Base-by-base conservation (phyloP, 768 basidiomycete genomes). In the Boletus rubropictus region DNA sequence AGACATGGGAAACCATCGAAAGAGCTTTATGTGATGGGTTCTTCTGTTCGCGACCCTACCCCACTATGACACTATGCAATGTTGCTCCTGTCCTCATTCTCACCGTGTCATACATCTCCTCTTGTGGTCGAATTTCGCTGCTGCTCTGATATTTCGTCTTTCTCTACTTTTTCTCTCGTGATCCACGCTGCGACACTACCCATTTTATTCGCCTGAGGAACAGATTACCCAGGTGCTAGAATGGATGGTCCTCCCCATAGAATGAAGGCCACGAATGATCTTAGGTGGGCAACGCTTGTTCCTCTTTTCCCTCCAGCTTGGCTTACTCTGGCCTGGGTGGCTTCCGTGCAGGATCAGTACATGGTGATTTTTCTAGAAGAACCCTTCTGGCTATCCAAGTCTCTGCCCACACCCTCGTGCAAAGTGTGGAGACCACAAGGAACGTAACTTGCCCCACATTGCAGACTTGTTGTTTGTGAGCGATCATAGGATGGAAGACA, bases 1-100 rank as follows among this genome's bases (percentile, higher is more conserved):
- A 90, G 87, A 85, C 92, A 74, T 94, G 91, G 91, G 89, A 89
- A 61, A 92, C 89, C 0, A 86, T 81, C 3, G 77, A 75, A 52
- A 82, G 77, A 49, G 80, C 83, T n/a, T 90, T 22, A 93, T 94
- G 91, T 95, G 90, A 89, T 89, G 48, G 39, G 81, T 72, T 20
- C 34, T 7, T 39, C 1, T 4, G 17, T 20, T 18, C 27, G 5
- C 15, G 27, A 15, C 25, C 5, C 27, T 25, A 14, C 21, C 22
- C 5, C 17, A 22, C 32, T 20, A 35, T 7, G 15, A 21, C 17
- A n/a, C 18, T n/a, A 14, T 20, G 18, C 7, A 28, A 38, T 17
- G 10, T 20, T 27, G 9, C 4, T 5, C 4, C 24, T 20, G n/a
- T 37, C 18, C 15, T 29, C 15, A 27, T 22, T 15, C 20, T 28